A percentile compares a stretch with the other conserved stretches of the same genome.
Conservation (phyloP, 179 eudicot genomes). For the Patellifolia procumbens region DNA sequence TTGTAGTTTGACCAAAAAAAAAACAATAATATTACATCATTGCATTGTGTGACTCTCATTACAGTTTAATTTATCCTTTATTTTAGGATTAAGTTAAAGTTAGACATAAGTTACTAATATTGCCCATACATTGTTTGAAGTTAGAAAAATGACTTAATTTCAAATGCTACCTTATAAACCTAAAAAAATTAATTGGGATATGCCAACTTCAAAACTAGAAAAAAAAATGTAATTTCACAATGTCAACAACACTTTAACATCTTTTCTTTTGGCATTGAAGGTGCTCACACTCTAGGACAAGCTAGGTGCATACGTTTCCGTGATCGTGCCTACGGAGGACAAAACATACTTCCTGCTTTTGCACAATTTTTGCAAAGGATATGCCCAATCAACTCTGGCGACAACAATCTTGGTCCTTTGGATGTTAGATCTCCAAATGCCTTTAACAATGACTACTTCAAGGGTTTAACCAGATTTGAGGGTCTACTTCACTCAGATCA, state of each 20-base stretch:
- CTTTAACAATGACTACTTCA: constrained; percentile 28
- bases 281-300: constrained; percentile 29
- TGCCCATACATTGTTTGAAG: too few relatives aligned
- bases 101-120: too few relatives aligned
- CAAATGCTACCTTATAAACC: too few relatives aligned
- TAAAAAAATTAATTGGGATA: too few relatives aligned
- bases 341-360: constrained; percentile 9
- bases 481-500: constrained; percentile 28
- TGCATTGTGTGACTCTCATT: too few relatives aligned
- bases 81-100: too few relatives aligned
- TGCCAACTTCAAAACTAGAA: too few relatives aligned
- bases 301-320: constrained; percentile 31
- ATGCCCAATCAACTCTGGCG: constrained; percentile 18
- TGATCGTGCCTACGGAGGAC: constrained; percentile 14
- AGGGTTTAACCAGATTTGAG: background rate
- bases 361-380: constrained; percentile 19
- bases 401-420: constrained; percentile 22
- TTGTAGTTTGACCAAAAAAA: too few relatives aligned
- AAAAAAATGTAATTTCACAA: too few relatives aligned
- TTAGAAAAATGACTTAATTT: too few relatives aligned
- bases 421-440: constrained; percentile 10
- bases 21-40: too few relatives aligned
- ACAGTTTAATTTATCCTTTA: too few relatives aligned
- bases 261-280: background rate
- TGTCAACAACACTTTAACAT: background rate